Conservation (phyloP, 164 flowering plant species). For the Amborella trichopoda region DNA sequence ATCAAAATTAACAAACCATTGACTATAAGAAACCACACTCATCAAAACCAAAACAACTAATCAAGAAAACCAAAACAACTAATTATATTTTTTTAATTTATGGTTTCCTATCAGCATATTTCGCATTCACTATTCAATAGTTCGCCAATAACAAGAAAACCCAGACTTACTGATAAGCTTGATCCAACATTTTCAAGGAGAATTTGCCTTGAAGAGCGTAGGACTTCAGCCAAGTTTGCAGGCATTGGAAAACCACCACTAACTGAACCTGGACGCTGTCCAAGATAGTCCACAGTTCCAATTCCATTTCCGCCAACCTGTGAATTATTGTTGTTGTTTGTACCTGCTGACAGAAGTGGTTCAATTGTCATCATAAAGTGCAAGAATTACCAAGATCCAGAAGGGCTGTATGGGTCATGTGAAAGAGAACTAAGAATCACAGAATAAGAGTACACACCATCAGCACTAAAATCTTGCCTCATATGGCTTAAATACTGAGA, state of each 20-base stretch:
- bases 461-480: slow-evolving; percentile 42
- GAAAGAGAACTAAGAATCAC: not conserved
- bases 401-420: not conserved
- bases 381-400: slow-evolving; percentile 3
- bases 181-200: slow-evolving; percentile 48
- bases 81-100: no score
- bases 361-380: slow-evolving; percentile 10
- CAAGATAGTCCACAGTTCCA: slow-evolving; percentile 8
- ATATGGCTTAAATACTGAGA: slow-evolving; percentile 49
- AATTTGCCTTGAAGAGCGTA: slow-evolving; percentile 44
- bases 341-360: slow-evolving; percentile 19
- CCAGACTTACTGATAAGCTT: slow-evolving; percentile 52
- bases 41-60: no score
- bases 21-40: no score
- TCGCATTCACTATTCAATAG: no score
- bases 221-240: slow-evolving; percentile 61
- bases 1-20: no score
- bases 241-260: slow-evolving; percentile 57
- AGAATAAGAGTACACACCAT: slow-evolving; percentile 26
- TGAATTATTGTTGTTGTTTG: slow-evolving; percentile 15
- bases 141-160: no score
- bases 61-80: no score
- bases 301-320: no score
- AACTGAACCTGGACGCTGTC: slow-evolving; percentile 16
- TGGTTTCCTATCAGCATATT: no score